These are phyloP conservation scores for Xylaria sp. DNA, from an alignment of 2,329 filamentous ascomycete genomes.

Conservation along the genomic window DNA sequence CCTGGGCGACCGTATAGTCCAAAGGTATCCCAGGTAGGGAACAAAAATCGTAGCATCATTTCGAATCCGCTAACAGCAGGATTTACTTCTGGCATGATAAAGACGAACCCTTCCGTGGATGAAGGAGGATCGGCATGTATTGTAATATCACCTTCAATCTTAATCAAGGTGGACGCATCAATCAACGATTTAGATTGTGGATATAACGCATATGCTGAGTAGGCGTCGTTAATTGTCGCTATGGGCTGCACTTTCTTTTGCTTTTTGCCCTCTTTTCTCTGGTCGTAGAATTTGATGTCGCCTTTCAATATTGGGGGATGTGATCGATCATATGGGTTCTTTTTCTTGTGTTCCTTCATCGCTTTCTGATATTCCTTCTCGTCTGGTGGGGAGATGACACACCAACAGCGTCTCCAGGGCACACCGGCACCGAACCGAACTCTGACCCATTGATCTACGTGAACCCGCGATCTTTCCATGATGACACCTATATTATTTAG, in stretches of 20 bases:
- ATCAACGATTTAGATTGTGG: constrained; percentile 94
- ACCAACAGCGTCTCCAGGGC: constrained; percentile 97
- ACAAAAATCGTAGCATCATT: constrained; percentile 91
- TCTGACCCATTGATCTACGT: constrained; percentile 91
- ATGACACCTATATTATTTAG: constrained; percentile 92
- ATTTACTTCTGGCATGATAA: constrained; percentile 95
- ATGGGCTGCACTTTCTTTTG: constrained; percentile 92
- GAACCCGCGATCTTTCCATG: constrained; percentile 81
- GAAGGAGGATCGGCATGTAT: constrained; percentile 84
- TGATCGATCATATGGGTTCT: constrained; percentile 83
- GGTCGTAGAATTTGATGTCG: constrained; percentile 94
- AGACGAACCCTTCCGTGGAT: constrained; percentile 91
- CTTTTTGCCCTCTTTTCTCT: constrained; percentile 77
- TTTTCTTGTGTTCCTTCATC: constrained; percentile 84
- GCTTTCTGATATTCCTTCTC: constrained; percentile 90
- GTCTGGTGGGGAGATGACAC: constrained; percentile 89
- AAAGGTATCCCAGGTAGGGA: constrained; percentile 95
- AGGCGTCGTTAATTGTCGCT: constrained; percentile 90
- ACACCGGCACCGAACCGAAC: constrained; percentile 96
- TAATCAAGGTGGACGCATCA: constrained; percentile 92
- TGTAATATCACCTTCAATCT: constrained; percentile 90
- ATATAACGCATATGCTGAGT: constrained; percentile 94
- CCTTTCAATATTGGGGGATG: constrained; percentile 78
- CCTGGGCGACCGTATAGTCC: constrained; percentile 89
- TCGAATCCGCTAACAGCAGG: constrained; percentile 95